A percentile compares a stretch with the other conserved stretches of the same genome.
These are phyloP conservation scores for Wickerhamomyces chambardii DNA, from an alignment of 805 yeast genomes.

Conservation along the genomic window DNA sequence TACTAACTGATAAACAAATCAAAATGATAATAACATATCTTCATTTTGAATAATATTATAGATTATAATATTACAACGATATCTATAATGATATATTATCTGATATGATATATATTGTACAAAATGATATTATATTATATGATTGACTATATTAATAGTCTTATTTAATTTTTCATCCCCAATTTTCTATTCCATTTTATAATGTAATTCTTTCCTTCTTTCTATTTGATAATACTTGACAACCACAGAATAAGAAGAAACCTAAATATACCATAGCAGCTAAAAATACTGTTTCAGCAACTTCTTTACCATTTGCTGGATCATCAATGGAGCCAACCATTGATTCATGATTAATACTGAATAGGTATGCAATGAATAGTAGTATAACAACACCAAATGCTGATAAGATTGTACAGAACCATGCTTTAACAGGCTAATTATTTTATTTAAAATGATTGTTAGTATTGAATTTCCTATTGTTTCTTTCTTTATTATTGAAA, in stretches of 20 bases:
- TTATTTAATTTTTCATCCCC: too few species aligned
- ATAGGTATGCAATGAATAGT: constrained; percentile 75
- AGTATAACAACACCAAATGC: constrained; percentile 88
- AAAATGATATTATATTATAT: too few species aligned
- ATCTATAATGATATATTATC: too few species aligned
- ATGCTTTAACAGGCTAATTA: constrained; percentile 69
- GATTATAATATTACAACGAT: too few species aligned
- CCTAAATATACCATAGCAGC: constrained; percentile 78
- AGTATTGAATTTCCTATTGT: too few species aligned
- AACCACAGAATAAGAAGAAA: constrained; percentile 86
- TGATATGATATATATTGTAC: too few species aligned
- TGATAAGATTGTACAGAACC: constrained; percentile 90
- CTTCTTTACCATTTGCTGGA: constrained; percentile 91
- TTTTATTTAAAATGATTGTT: background rate
- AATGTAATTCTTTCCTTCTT: constrained; percentile 61
- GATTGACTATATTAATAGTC: too few species aligned
- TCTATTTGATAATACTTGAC: constrained; percentile 59
- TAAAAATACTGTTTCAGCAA: constrained; percentile 82
- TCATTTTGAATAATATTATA: too few species aligned
- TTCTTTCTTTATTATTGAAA: too few species aligned
- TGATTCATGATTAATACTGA: constrained; percentile 75
- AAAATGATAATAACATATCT: too few species aligned
- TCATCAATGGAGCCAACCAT: constrained; percentile 89
- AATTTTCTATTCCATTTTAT: background rate
- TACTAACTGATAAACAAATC: too few species aligned